Conservation (phyloP, 768 basidiomycete species). For the Russula lepida region DNA sequence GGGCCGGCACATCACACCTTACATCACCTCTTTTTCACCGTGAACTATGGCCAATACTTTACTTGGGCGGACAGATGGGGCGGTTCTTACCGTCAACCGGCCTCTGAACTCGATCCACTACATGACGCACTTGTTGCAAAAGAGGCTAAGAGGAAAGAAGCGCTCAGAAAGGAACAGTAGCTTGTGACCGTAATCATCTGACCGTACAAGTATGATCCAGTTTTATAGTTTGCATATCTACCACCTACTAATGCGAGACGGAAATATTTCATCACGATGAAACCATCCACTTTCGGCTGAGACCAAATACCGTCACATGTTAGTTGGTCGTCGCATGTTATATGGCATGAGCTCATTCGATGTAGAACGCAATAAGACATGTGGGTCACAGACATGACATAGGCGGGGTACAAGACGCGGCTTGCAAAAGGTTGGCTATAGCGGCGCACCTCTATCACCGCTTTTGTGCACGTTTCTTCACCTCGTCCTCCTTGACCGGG, state of each 20-base stretch:
- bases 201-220: constrained; percentile 3
- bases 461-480: constrained; percentile 49
- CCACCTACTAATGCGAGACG: constrained; percentile 2
- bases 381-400: background rate
- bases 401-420: background rate
- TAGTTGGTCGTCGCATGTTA: background rate
- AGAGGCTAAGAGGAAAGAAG: constrained; percentile 14
- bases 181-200: background rate
- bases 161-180: constrained; percentile 8
- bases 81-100: constrained; percentile 86
- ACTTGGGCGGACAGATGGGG: constrained; percentile 85
- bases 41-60: constrained; percentile 97
- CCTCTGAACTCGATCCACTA: constrained; percentile 75
- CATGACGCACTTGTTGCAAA: constrained; percentile 46
- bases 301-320: background rate
- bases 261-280: background rate
- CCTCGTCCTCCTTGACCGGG: constrained; percentile 81
- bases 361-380: background rate
- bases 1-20: constrained; percentile 98
- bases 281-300: background rate
- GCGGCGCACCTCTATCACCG: constrained; percentile 22
- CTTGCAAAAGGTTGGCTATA: background rate
- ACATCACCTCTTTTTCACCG: constrained; percentile 94
- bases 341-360: background rate
- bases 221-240: constrained; percentile 7